Evolutionary conservation across 306 rosid species (phyloP), one percentile per base, ranked within the genome.

Genomic region (Macrotyloma uniflorum): DNA sequence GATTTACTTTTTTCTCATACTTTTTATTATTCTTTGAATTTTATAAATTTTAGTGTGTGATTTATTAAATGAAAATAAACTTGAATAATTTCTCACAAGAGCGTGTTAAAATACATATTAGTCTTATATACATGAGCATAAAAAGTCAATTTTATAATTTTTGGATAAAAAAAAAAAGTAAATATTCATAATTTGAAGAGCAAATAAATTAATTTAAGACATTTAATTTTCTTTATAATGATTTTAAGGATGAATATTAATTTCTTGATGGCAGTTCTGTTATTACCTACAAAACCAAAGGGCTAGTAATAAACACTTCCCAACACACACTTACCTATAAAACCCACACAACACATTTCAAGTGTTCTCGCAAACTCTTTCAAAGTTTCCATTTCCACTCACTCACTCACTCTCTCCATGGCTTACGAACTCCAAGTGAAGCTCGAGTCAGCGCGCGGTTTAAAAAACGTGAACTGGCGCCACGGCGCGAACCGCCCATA

Each of bases 401-500:
- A 13, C 63, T 22, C 32, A 13, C 36, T 26, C 16, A 12, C 24
- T 8, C 23, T 20, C 8, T 6, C 12, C 28, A 93, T 91, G 95
- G 91, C 87, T 4, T 83, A 85, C 70, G 94, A 94, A 57, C 67
- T 92, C 1, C 89, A 94, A 40, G 33, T 91, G 6, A 88, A 79
- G 64, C 46, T 94, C 19, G 0, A 74, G 1, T 89, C 91, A 1
- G 98, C 96, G 3, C 83, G 40, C 26, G 85, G 80, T 20, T 84
- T 94, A 32, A 94, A 94, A 84, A 94, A 94, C 87, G 88, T 94
- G 65, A 94, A 94, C 81, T 92, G 98, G 98, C 93, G 93, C 26
- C 40, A 89, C 81, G 98, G 98, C 8, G 36, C 81, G 0, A 79
- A 77, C 75, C 80, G 59, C 59, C 95, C 98, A 0, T 94, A 92